Evolutionary conservation across 2,329 filamentous ascomycete species (phyloP).

Genomic region (Periconia sp.): DNA sequence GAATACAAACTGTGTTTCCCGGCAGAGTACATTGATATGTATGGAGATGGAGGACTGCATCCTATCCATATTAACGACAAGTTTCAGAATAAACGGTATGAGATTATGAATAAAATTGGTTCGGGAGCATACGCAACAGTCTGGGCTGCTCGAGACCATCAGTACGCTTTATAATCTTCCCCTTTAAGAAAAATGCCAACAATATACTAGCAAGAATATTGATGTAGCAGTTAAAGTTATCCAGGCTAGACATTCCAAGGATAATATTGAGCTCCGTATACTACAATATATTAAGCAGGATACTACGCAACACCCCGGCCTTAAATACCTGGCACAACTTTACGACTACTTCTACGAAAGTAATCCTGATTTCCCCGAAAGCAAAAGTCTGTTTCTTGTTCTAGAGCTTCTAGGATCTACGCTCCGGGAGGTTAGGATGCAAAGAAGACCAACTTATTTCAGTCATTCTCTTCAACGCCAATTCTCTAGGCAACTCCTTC

Average conservation of each 20-base stretch:
- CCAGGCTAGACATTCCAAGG: neutral
- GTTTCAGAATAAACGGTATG: constrained; percentile 12
- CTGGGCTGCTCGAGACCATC: constrained; percentile 14
- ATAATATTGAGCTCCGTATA: too few species aligned
- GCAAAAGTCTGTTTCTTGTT: constrained; percentile 3
- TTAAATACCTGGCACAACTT: constrained; percentile 1
- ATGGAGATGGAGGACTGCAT: constrained; percentile 9
- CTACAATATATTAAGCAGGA: neutral
- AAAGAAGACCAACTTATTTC: neutral
- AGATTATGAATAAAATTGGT: constrained; percentile 22
- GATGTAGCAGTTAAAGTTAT: constrained; percentile 4
- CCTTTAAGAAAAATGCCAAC: neutral
- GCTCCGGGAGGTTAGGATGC: neutral
- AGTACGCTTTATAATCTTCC: neutral
- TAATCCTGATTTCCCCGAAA: neutral
- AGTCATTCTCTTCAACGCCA: too few species aligned
- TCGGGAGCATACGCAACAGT: constrained; percentile 20
- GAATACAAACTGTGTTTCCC: too few species aligned
- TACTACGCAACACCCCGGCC: constrained; percentile 5
- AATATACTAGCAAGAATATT: neutral
- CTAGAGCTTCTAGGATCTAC: constrained; percentile 4
- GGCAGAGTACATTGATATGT: neutral
- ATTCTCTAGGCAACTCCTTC: constrained; percentile 1
- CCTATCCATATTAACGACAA: constrained; percentile 18
- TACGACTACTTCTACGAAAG: constrained; percentile 3